A percentile compares a stretch with the other conserved stretches of the same genome.
These are phyloP conservation scores for Trypanosoma theileri DNA, from an alignment of 208 protist genomes.

Conservation along the genomic window DNA sequence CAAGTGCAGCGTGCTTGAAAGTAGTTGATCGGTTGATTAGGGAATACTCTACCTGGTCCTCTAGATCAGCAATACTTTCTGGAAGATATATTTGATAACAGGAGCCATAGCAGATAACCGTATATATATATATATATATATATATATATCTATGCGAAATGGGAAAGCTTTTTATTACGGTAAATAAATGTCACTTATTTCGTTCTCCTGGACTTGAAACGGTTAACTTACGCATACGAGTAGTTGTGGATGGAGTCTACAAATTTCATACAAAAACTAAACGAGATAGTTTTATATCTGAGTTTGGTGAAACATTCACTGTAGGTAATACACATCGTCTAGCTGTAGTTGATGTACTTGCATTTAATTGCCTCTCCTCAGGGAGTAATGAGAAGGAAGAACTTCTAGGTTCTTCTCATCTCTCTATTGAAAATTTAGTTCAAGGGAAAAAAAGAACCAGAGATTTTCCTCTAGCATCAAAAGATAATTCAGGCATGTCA, in stretches of 20 bases:
- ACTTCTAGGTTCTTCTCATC: slow-evolving; percentile 66
- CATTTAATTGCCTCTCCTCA: slow-evolving; percentile 39
- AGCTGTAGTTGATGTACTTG: slow-evolving; percentile 62
- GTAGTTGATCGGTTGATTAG: too few species aligned
- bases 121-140: too few species aligned
- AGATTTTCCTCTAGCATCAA: slow-evolving; percentile 40
- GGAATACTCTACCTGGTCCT: too few species aligned
- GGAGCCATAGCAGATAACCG: too few species aligned
- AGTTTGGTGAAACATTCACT: slow-evolving; percentile 69
- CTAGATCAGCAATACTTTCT: too few species aligned
- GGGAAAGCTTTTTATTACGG: slow-evolving; percentile 61
- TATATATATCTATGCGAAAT: slow-evolving; percentile 23
- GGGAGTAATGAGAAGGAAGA: slow-evolving; percentile 17
- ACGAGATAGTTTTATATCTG: slow-evolving; percentile 37
- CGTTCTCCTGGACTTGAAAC: slow-evolving; percentile 30
- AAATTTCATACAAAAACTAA: slow-evolving; percentile 61
- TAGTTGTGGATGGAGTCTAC: slow-evolving; percentile 71
- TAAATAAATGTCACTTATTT: slow-evolving; percentile 51
- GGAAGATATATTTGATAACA: too few species aligned
- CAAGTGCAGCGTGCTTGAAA: too few species aligned
- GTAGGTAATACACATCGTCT: slow-evolving; percentile 81
- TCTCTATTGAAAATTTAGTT: slow-evolving; percentile 65
- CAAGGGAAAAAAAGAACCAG: slow-evolving; percentile 44
- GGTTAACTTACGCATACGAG: slow-evolving; percentile 49
- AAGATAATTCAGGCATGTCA: slow-evolving; percentile 39